phyloP scores from a whole-genome alignment of 345 rosid species.

The Citrus reticulata region DNA sequence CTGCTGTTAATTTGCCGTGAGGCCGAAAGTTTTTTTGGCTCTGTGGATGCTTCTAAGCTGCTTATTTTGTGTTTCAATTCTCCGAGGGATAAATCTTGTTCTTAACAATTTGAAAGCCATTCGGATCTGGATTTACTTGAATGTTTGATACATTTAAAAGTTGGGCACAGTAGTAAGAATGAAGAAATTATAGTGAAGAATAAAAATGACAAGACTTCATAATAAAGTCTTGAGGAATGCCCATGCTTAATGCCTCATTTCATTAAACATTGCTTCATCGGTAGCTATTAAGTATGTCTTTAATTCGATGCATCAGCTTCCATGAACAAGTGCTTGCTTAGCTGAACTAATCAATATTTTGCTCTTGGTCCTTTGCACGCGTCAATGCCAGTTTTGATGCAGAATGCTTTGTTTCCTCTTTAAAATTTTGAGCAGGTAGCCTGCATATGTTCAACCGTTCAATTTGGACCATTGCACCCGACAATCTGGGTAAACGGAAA shows the following conservation, averaged over 20 bases:
- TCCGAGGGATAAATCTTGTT: background rate
- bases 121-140: background rate
- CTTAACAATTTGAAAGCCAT: background rate
- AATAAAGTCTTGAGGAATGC: background rate
- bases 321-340: no score
- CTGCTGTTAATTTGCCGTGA: background rate
- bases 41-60: background rate
- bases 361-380: background rate
- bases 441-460: background rate
- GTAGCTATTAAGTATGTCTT: background rate
- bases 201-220: background rate
- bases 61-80: background rate
- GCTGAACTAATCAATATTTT: no score
- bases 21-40: background rate
- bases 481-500: no score
- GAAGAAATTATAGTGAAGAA: no score
- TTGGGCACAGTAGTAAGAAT: no score
- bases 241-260: background rate
- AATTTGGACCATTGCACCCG: background rate
- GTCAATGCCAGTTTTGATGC: background rate
- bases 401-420: background rate
- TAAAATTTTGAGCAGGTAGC: background rate
- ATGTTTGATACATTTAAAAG: background rate
- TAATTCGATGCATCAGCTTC: no score
- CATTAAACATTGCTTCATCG: background rate